A percentile compares a stretch with the other conserved stretches of the same genome.
These are phyloP conservation scores for Acmispon strigosus DNA, from an alignment of 306 rosid species.

Conservation along the genomic window DNA sequence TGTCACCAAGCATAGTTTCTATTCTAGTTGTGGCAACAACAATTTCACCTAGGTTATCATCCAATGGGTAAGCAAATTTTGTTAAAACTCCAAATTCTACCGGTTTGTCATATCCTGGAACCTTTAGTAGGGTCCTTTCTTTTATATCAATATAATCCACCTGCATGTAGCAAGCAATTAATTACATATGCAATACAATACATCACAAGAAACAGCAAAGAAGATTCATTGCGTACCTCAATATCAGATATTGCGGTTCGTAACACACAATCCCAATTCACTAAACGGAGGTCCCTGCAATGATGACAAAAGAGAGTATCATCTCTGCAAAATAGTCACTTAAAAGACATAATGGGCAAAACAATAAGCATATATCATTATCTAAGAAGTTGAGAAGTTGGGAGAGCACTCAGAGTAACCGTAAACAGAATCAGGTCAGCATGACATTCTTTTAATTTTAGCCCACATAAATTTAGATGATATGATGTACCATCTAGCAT, in stretches of 20 bases:
- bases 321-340: background rate
- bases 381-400: background rate
- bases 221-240: slow-evolving; percentile 49
- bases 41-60: slow-evolving; percentile 76
- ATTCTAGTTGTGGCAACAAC: slow-evolving; percentile 93
- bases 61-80: slow-evolving; percentile 83
- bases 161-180: slow-evolving; percentile 37
- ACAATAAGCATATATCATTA: background rate
- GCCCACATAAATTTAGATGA: background rate
- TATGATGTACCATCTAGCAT: background rate
- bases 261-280: slow-evolving; percentile 90
- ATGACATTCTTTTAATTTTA: background rate
- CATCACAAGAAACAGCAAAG: background rate
- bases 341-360: background rate
- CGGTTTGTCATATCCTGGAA: slow-evolving; percentile 77
- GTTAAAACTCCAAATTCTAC: slow-evolving; percentile 89
- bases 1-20: slow-evolving; percentile 97
- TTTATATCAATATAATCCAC: slow-evolving; percentile 84
- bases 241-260: slow-evolving; percentile 95
- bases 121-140: slow-evolving; percentile 57
- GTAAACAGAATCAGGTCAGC: background rate
- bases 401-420: background rate
- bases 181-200: background rate
- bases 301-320: background rate
- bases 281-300: slow-evolving; percentile 80